Percentiles rank a stretch among this genome's conserved stretches.
phyloP scores from a whole-genome alignment of 176 grass and related monocot species.

The Miscanthus lutarioriparius region DNA sequence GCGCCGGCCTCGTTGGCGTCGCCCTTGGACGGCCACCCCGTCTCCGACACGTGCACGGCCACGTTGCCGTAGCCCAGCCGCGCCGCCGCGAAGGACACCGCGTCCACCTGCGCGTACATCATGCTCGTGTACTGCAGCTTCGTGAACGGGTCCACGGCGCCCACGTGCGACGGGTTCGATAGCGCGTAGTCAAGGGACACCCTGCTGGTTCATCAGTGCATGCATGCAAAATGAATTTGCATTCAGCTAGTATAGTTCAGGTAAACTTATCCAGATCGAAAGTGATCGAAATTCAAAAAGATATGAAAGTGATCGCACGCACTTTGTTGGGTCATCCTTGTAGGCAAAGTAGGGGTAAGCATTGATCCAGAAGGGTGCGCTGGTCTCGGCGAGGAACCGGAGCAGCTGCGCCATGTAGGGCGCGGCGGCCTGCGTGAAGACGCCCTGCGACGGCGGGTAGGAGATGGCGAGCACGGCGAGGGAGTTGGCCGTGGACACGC shows the following conservation, averaged over 20 bases:
- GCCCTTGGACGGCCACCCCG: constrained; percentile 95
- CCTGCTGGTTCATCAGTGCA: not conserved
- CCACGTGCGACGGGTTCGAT: constrained; percentile 53
- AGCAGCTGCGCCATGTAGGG: constrained; percentile 63
- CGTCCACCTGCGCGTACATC: constrained; percentile 97
- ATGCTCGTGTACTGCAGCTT: constrained; percentile 88
- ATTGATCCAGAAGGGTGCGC: constrained; percentile 83
- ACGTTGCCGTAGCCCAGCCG: constrained; percentile 62
- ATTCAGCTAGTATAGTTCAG: too few relatives aligned
- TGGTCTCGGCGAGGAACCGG: constrained; percentile 62
- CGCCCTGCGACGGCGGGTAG: constrained; percentile 82
- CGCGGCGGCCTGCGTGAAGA: constrained; percentile 60
- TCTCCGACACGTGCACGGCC: constrained; percentile 82
- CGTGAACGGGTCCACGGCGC: constrained; percentile 82
- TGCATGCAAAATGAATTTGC: not conserved
- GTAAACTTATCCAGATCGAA: too few relatives aligned
- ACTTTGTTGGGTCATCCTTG: constrained; percentile 65
- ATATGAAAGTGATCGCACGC: too few relatives aligned
- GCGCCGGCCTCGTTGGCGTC: constrained; percentile 78
- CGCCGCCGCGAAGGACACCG: constrained; percentile 66
- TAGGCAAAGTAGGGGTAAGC: constrained; percentile 95
- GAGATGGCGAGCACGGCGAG: constrained; percentile 80
- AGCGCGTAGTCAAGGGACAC: constrained; percentile 71
- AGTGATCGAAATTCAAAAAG: too few relatives aligned
- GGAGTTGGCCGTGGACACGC: constrained; percentile 77